A percentile compares a stretch with the other conserved stretches of the same genome.
Conservation (phyloP, 2,329 filamentous ascomycete genomes). For the Ophiocordyceps robertsii region DNA sequence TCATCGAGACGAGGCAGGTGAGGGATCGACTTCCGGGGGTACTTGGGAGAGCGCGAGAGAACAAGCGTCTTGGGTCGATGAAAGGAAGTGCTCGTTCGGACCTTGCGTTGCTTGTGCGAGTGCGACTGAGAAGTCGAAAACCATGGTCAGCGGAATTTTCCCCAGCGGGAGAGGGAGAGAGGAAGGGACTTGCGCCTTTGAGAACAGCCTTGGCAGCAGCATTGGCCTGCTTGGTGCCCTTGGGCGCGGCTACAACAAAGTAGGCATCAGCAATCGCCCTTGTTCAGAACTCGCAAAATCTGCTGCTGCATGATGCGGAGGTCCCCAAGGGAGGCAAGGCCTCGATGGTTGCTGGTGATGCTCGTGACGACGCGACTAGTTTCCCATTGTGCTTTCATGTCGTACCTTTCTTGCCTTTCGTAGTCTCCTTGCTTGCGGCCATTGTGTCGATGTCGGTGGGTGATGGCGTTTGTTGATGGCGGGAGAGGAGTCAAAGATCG, state of each 20-base stretch:
- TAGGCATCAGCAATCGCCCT: slow-evolving; percentile 62
- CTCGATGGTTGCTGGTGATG: not conserved
- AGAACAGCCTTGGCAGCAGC: slow-evolving; percentile 92
- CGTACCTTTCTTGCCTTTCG: slow-evolving; percentile 37
- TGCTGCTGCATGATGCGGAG: slow-evolving; percentile 54
- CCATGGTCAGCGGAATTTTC: not conserved
- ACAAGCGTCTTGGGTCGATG: slow-evolving; percentile 94
- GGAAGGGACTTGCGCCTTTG: slow-evolving; percentile 67
- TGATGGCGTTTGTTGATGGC: not conserved
- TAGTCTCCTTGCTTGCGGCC: slow-evolving; percentile 20
- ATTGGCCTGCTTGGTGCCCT: slow-evolving; percentile 74
- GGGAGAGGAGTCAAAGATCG: not conserved
- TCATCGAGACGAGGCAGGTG: slow-evolving; percentile 86
- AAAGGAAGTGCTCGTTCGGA: slow-evolving; percentile 87
- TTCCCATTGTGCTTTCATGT: slow-evolving; percentile 12
- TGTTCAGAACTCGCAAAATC: slow-evolving; percentile 60
- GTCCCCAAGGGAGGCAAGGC: not conserved
- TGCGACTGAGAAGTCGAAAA: slow-evolving; percentile 24
- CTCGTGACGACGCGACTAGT: not conserved
- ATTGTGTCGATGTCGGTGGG: slow-evolving; percentile 14
- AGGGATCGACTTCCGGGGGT: slow-evolving; percentile 89
- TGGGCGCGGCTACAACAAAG: slow-evolving; percentile 42
- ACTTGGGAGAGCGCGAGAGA: slow-evolving; percentile 84
- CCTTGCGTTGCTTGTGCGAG: slow-evolving; percentile 79
- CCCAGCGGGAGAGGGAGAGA: not conserved